Evolutionary conservation across 2,329 filamentous ascomycete genomes (phyloP), one percentile per base, ranked within the genome.

Genomic region (Xylariaceae sp.): DNA sequence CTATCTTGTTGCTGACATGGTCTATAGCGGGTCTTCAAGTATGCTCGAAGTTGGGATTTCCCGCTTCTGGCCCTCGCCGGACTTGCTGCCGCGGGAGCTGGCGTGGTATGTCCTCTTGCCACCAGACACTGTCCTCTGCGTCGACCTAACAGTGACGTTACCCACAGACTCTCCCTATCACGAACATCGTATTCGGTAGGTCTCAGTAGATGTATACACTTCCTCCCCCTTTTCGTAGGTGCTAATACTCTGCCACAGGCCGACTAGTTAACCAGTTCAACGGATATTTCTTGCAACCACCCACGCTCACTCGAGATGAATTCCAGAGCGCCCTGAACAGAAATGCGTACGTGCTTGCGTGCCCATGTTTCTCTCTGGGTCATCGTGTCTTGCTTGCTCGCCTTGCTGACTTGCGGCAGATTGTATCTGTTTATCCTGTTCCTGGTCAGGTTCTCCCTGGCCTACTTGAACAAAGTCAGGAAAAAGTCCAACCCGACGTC

Each of bases 341-440:
- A 33, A 63, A 73, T 42, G 60, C 74, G 59, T 71, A 53, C 12
- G n/a, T 24, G 1, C 12, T 12, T 17, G 19, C 8, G 6, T 18
- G 5, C 17, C 16, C 6, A 7, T n/a, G 16, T 16, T 19, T 3
- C 11, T 15, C 31, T 12, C 13, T 33, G 9, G 42, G 49, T 54
- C 27, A 52, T 35, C 15, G 26, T 13, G 9, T 23, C 35, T 38
- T n/a, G n/a, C n/a, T n/a, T n/a, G n/a, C n/a, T n/a, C n/a, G n/a
- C n/a, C n/a, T n/a, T n/a, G n/a, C n/a, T n/a, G n/a, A n/a, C n/a
- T n/a, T n/a, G n/a, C n/a, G n/a, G 14, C 43, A 78, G 74, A 2
- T 63, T 88, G 0, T 85, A 81, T 59, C 78, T 88, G 52, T 73
- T 88, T 38, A 77, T 78, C 39, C 66, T 88, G 5, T 88, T 88